phyloP scores from a whole-genome alignment of 768 basidiomycete species.

The Suillus brevipes region DNA sequence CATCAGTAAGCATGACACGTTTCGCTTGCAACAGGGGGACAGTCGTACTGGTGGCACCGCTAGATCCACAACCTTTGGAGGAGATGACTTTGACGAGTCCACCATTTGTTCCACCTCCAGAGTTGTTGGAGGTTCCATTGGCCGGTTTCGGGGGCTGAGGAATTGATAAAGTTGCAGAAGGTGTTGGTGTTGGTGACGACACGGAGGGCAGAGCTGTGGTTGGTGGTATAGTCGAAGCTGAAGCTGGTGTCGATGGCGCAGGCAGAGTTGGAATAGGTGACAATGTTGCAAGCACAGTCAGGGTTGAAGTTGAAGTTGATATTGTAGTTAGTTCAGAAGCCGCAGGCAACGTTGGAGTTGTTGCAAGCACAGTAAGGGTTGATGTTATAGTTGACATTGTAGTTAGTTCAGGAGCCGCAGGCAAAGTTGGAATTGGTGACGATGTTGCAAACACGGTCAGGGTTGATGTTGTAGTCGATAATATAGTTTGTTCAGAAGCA shows the following conservation, averaged over 20 bases:
- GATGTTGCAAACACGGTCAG: not conserved
- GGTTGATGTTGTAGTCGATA: not conserved
- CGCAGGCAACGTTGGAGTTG: not conserved
- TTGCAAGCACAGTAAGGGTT: not conserved
- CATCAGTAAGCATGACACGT: conserved; percentile 1
- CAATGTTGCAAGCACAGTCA: not conserved
- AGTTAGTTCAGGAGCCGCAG: not conserved
- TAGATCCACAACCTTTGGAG: conserved; percentile 42
- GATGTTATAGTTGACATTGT: not conserved
- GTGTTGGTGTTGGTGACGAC: not conserved
- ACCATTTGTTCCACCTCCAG: conserved; percentile 11
- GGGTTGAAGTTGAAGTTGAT: not conserved
- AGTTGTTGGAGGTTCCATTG: not conserved
- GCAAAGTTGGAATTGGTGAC: not conserved
- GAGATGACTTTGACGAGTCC: conserved; percentile 38
- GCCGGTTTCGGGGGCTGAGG: conserved; percentile 5
- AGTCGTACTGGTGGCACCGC: conserved; percentile 50
- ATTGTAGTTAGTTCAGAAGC: not conserved
- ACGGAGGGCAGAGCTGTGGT: not conserved
- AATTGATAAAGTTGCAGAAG: not conserved
- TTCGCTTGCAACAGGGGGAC: not conserved
- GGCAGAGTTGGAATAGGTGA: not conserved
- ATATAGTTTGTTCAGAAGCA: not conserved
- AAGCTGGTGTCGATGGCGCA: not conserved
- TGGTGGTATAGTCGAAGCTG: not conserved